phyloP scores from a whole-genome alignment of 768 basidiomycete species.

The Solioccasus polychromus region DNA sequence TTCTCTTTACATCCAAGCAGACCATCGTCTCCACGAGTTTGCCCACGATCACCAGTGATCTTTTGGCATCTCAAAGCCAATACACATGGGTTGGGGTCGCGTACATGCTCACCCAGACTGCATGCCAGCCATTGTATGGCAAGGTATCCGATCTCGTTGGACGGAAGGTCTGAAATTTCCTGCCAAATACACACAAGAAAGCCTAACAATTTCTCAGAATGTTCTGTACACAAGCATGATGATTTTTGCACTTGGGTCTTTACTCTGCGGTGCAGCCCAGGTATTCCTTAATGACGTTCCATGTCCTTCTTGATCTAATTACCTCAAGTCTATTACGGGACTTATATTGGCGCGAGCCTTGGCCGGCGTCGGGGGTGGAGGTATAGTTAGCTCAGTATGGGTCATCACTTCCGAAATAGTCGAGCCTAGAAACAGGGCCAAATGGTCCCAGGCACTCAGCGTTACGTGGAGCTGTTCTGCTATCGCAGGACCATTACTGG shows the following conservation, averaged over 20 bases:
- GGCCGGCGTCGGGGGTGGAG: conserved; percentile 83
- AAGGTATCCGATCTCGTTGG: conserved; percentile 77
- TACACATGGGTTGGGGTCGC: conserved; percentile 87
- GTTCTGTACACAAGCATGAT: conserved; percentile 71
- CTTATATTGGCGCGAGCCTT: conserved; percentile 63
- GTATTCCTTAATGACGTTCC: conserved; percentile 36
- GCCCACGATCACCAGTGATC: conserved; percentile 73
- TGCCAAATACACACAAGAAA: conserved; percentile 2
- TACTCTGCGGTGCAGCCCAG: conserved; percentile 73
- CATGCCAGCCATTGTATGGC: conserved; percentile 81
- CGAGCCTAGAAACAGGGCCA: conserved; percentile 62
- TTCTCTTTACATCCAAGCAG: conserved; percentile 25
- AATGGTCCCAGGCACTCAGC: conserved; percentile 84
- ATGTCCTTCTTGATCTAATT: conserved; percentile 17
- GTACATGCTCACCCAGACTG: conserved; percentile 85
- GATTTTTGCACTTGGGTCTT: conserved; percentile 75
- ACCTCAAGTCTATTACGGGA: conserved; percentile 44
- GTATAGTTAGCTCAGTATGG: conserved; percentile 85
- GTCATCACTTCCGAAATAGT: conserved; percentile 85
- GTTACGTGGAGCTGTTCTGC: conserved; percentile 87
- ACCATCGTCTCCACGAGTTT: conserved; percentile 80
- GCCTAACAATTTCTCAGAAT: conserved; percentile 38
- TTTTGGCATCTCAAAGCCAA: conserved; percentile 63
- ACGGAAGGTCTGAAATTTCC: conserved; percentile 57
- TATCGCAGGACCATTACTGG: conserved; percentile 78